Evolutionary conservation across 1,284 basidiomycete genomes (phyloP), one percentile per base, ranked within the genome.

Genomic region (Mycosarcoma maydis): DNA sequence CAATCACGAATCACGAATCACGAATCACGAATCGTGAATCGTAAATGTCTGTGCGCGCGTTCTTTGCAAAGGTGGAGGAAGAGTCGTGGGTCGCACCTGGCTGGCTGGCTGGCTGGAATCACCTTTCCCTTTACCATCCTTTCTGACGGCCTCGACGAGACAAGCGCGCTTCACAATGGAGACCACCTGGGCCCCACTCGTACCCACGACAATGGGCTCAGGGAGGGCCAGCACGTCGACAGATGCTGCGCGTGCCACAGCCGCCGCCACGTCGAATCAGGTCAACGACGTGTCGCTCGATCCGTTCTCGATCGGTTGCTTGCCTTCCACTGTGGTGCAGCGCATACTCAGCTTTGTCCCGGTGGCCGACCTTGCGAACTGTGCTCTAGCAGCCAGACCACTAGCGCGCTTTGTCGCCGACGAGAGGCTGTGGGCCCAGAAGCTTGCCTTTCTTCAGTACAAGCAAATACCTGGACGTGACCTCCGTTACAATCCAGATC

Each of bases 371-470:
- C 49, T 77, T 2, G 48, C 55, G 11, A 59, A 49, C 23, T 72
- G 66, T 32, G 70, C 73, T 11, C 49, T 57, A 1, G 50, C 70
- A 16, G 61, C 60, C 14, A 23, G 72, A 17, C n/a, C 60, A 1
- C 47, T 78, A 1, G 73, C 74, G 7, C 47, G 60, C n/a, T 69
- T 72, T 26, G 72, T 76, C 22, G 68, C 73, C 1, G 64, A 70
- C 23, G 76, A 77, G 14, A 27, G 60, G 1, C 41, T 76, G n/a
- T 79, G 77, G 77, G 51, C 57, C 1, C 48, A 50, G 9, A 64
- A 69, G 36, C 38, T 71, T 2, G 50, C 52, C 4, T 56, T 39
- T 5, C 37, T 76, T 0, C 53, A 73, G 32, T 79, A 71, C 58
- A 50, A 50, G 20, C 52, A 56, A 16, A 58, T 76, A 11, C 59